Percentiles rank a stretch among this genome's conserved stretches.
These are phyloP conservation scores for Podospora bellae-mahoneyi DNA, from an alignment of 495 filamentous ascomycete species.

Conservation along the genomic window DNA sequence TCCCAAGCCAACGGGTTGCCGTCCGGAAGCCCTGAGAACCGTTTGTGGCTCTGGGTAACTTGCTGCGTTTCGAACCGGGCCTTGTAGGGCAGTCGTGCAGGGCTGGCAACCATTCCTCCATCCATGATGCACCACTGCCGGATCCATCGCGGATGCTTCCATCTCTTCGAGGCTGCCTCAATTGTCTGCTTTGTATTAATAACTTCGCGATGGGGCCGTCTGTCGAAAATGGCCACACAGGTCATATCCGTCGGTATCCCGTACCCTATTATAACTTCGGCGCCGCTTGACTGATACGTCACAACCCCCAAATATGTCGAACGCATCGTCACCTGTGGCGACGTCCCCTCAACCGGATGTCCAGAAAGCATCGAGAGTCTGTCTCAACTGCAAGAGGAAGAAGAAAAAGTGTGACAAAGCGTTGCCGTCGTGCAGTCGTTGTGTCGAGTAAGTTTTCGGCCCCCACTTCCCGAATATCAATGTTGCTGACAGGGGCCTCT, in stretches of 20 bases:
- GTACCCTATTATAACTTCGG: conserved; percentile 5
- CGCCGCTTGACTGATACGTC: conserved; percentile 8
- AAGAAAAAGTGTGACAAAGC: conserved; percentile 34
- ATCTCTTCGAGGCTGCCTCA: conserved; percentile 9
- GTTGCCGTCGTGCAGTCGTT: conserved; percentile 27
- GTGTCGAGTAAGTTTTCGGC: conserved; percentile 24
- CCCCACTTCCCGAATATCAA: background rate
- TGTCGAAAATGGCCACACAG: conserved; percentile 1
- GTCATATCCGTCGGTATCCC: background rate
- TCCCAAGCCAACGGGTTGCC: conserved; percentile 12
- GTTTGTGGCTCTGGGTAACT: conserved; percentile 6
- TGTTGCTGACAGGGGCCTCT: conserved; percentile 10
- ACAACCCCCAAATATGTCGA: conserved; percentile 23
- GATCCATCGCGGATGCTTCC: background rate
- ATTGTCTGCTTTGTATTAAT: conserved; percentile 6
- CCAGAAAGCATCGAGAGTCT: conserved; percentile 28
- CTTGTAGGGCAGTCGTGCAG: conserved; percentile 2
- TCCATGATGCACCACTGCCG: conserved; percentile 6
- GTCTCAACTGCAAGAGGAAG: conserved; percentile 28
- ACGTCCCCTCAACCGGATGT: conserved; percentile 18
- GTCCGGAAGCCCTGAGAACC: conserved; percentile 6
- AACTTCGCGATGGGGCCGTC: conserved; percentile 5
- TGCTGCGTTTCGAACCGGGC: conserved; percentile 2
- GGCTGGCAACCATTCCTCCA: background rate
- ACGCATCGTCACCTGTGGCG: conserved; percentile 24